Evolutionary conservation across 2,329 filamentous ascomycete genomes (phyloP).

Genomic region (Phialocephala subalpina): DNA sequence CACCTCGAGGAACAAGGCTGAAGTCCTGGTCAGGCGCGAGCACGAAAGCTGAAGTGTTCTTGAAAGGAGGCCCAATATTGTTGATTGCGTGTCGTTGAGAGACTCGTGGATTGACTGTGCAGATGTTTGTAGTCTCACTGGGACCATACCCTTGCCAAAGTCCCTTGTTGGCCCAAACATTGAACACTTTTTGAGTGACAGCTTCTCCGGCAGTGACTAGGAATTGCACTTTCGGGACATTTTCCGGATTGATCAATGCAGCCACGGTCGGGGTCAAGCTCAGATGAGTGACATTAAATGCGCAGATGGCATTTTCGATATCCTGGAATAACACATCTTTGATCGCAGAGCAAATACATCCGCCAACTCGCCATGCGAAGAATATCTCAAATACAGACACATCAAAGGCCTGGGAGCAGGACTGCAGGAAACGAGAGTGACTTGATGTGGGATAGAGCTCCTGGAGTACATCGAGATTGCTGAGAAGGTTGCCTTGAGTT

Average conservation of each 20-base stretch:
- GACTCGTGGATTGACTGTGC: slow-evolving; percentile 74
- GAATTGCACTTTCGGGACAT: slow-evolving; percentile 76
- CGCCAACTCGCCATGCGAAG: slow-evolving; percentile 80
- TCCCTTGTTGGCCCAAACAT: slow-evolving; percentile 70
- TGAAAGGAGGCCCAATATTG: slow-evolving; percentile 78
- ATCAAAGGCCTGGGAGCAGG: slow-evolving; percentile 86
- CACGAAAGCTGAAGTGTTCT: slow-evolving; percentile 72
- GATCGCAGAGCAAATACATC: slow-evolving; percentile 77
- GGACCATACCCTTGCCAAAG: slow-evolving; percentile 87
- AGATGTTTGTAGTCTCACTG: slow-evolving; percentile 89
- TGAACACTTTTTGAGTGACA: slow-evolving; percentile 75
- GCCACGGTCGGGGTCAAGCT: slow-evolving; percentile 89
- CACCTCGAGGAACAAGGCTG: slow-evolving; percentile 70
- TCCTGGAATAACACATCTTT: slow-evolving; percentile 80
- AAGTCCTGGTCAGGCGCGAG: slow-evolving; percentile 52
- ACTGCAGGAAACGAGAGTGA: slow-evolving; percentile 71
- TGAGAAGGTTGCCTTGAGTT: slow-evolving; percentile 77
- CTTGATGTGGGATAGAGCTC: slow-evolving; percentile 67
- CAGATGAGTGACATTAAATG: slow-evolving; percentile 76
- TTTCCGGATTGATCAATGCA: slow-evolving; percentile 71
- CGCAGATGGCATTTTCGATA: slow-evolving; percentile 71
- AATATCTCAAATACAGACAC: slow-evolving; percentile 93
- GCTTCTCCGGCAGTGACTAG: slow-evolving; percentile 85
- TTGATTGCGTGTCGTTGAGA: slow-evolving; percentile 64
- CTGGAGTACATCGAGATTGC: slow-evolving; percentile 74